These are phyloP conservation scores for Fusarium duplospermum DNA, from an alignment of 2,329 filamentous ascomycete species.

Conservation along the genomic window DNA sequence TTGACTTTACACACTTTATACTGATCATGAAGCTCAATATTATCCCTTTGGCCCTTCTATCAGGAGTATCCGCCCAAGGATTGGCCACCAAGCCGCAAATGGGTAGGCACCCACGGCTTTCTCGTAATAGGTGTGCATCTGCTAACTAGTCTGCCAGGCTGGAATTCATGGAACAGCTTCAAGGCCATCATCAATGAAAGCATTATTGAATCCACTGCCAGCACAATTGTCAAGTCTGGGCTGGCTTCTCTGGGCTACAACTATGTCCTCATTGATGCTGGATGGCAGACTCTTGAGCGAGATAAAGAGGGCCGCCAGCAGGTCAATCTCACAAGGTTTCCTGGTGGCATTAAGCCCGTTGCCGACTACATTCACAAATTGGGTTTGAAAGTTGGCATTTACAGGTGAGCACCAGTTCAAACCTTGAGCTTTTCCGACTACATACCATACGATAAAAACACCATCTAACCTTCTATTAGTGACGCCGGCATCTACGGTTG, in stretches of 20 bases:
- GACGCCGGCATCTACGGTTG: slow-evolving; percentile 1
- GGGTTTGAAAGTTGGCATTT: background rate
- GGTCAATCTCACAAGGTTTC: background rate
- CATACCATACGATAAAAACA: background rate
- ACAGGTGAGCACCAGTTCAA: background rate
- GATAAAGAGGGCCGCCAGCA: background rate
- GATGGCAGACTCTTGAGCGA: background rate
- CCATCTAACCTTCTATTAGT: background rate
- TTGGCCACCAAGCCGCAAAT: background rate
- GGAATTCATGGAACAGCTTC: slow-evolving; percentile 6
- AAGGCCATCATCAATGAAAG: background rate
- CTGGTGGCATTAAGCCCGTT: background rate
- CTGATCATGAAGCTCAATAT: background rate
- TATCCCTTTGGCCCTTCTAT: background rate
- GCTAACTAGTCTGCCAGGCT: background rate
- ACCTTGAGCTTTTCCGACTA: no score
- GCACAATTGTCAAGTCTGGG: background rate
- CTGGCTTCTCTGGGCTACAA: background rate
- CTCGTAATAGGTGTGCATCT: no score
- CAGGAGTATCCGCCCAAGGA: background rate
- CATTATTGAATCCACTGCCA: background rate
- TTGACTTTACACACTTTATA: background rate
- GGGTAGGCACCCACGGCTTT: background rate
- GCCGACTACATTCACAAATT: background rate
- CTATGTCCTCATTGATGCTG: background rate